phyloP scores from a whole-genome alignment of 1,139 yeast genomes.

The Diutina pseudorugosa region DNA sequence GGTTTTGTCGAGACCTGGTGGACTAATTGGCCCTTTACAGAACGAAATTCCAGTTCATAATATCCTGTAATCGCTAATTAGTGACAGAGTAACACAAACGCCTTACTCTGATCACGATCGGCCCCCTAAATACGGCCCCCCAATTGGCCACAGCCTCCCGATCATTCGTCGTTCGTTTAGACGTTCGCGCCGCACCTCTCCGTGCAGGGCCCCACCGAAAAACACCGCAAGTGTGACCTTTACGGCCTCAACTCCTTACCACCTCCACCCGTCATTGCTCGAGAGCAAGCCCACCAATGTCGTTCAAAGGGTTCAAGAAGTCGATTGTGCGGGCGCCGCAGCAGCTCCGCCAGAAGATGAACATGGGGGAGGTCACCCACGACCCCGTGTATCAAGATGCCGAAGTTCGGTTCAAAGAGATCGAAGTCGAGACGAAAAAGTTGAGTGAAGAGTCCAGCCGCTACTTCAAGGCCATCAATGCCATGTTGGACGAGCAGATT shows the following conservation, averaged over 20 bases:
- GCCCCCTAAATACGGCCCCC: too few species aligned
- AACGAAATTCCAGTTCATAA: too few species aligned
- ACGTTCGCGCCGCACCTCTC: background rate
- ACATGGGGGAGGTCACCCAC: conserved; percentile 74
- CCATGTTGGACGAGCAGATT: conserved; percentile 85
- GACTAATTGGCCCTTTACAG: too few species aligned
- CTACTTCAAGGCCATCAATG: conserved; percentile 83
- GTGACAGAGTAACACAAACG: too few species aligned
- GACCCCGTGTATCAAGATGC: conserved; percentile 93
- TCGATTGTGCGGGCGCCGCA: conserved; percentile 82
- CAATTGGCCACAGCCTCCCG: background rate
- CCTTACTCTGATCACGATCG: too few species aligned
- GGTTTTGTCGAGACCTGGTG: too few species aligned
- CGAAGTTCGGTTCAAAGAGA: conserved; percentile 86
- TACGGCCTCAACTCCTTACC: background rate
- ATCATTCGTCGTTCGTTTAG: background rate
- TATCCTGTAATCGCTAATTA: too few species aligned
- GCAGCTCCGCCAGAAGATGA: conserved; percentile 61
- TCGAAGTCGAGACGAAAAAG: conserved; percentile 82
- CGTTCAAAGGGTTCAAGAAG: conserved; percentile 89
- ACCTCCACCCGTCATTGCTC: background rate
- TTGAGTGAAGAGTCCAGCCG: conserved; percentile 82
- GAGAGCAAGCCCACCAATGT: conserved; percentile 47
- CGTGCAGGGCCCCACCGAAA: background rate
- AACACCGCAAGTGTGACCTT: background rate